Conservation (phyloP, 805 yeast genomes). For the Suhomyces emberorum region DNA sequence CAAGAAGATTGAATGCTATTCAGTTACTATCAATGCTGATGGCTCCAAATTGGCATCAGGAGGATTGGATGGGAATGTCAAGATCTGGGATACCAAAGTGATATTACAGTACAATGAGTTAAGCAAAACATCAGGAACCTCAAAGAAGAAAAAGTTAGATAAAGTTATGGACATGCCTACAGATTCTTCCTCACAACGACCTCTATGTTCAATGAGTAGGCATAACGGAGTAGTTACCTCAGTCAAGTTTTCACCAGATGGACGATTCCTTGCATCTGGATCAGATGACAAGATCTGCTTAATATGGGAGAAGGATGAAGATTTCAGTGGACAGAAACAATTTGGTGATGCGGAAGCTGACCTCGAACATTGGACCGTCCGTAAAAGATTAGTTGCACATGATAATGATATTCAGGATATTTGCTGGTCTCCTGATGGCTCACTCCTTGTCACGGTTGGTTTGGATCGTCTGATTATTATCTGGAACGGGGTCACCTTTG, state of each 20-base stretch:
- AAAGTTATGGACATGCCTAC: conserved; percentile 13
- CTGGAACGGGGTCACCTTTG: conserved; percentile 92
- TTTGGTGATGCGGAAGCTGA: conserved; percentile 73
- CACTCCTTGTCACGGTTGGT: conserved; percentile 89
- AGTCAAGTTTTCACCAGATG: conserved; percentile 89
- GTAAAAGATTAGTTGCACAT: conserved; percentile 91
- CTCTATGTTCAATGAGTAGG: conserved; percentile 86
- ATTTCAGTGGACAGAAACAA: conserved; percentile 47
- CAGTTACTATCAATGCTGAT: conserved; percentile 76
- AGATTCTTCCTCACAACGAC: conserved; percentile 37
- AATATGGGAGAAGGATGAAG: conserved; percentile 91
- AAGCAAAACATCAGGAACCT: neutral
- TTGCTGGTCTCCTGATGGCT: conserved; percentile 96
- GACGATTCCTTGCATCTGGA: conserved; percentile 88
- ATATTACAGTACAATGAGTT: conserved; percentile 39
- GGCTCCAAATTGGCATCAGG: conserved; percentile 89
- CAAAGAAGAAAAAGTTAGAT: conserved; percentile 5
- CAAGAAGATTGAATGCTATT: conserved; percentile 78
- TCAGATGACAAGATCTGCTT: conserved; percentile 90
- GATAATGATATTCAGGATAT: conserved; percentile 97
- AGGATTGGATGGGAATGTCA: conserved; percentile 84
- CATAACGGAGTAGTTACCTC: conserved; percentile 97
- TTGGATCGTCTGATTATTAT: conserved; percentile 87
- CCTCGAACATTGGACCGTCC: conserved; percentile 89
- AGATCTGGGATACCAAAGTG: conserved; percentile 77